Evolutionary conservation across 208 protist genomes (phyloP), one percentile per base, ranked within the genome.

Genomic region (Trypanosoma melophagium): DNA sequence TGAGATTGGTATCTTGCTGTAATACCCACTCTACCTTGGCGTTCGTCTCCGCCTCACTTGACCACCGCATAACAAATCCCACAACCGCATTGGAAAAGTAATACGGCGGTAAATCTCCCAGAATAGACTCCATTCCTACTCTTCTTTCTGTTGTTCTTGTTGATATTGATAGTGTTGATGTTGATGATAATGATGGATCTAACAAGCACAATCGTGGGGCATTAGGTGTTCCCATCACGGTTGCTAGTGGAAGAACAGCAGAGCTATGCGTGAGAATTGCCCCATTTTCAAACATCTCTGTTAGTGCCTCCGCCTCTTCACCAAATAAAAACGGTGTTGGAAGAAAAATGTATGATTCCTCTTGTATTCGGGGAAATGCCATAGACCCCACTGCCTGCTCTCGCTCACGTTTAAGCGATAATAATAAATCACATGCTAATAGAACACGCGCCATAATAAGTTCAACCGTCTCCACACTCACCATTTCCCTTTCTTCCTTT

Each of bases 51-150:
- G 22, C 71, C 21, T 65, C 71, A 9, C 71, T 74, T 7, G 54
- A 41, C 83, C 83, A 89, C 67, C 72, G 68, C 79, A 86, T 83
- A 7, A 70, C 59, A 64, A 86, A 89, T 13, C 83, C 83, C 4
- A 85, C 68, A 50, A 84, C 76, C 1, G 59, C 69, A 31, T 53
- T 24, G 3, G 14, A 10, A 54, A 70, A 72, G 19, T 14, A 56
- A 49, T 71, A 70, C 10, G 59, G 66, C 49, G 53, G 54, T 38
- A 66, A 52, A 22, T 42, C 52, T 14, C 17, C n/a, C n/a, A 24
- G 28, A 40, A 52, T 25, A 17, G 31, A 60, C 13, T 56, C 13
- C 49, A 60, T 53, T 13, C 7, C 41, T 40, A 21, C n/a, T n/a
- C n/a, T n/a, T n/a, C n/a, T n/a, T 40, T 16, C 41, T 41, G 0